These are phyloP conservation scores for Talaromyces sp. DNA, from an alignment of 2,329 filamentous ascomycete genomes.

Conservation along the genomic window DNA sequence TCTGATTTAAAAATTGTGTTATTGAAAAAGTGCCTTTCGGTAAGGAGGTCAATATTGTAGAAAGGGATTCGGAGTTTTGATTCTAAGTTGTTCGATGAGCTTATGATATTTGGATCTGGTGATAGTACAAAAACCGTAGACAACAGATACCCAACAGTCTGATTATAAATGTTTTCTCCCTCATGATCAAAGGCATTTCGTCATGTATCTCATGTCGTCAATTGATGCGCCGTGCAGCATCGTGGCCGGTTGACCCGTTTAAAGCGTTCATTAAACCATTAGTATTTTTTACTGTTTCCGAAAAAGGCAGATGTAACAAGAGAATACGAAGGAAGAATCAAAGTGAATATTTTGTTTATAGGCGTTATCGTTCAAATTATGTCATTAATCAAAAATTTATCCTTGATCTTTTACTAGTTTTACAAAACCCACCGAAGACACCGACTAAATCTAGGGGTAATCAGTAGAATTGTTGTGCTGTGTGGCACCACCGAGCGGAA, in stretches of 20 bases:
- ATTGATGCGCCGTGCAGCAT: neutral
- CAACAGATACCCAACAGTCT: neutral
- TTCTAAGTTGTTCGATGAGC: neutral
- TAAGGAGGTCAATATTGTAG: neutral
- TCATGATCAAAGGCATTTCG: slow-evolving; percentile 34
- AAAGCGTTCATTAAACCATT: neutral
- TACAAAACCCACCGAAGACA: neutral
- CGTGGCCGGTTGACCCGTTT: neutral
- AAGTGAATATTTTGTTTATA: neutral
- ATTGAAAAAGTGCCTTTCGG: neutral
- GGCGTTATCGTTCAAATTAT: neutral
- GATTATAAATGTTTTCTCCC: slow-evolving; percentile 24
- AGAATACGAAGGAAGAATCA: neutral
- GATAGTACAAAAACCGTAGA: neutral
- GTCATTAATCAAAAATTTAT: neutral
- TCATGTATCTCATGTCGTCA: slow-evolving; percentile 22
- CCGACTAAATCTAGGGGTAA: neutral
- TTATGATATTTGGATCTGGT: neutral
- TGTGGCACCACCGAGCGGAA: neutral
- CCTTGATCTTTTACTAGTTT: neutral
- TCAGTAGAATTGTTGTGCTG: neutral
- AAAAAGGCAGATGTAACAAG: neutral
- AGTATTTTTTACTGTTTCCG: neutral
- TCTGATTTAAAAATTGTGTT: neutral
- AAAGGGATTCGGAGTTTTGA: neutral